Conservation (phyloP, 768 basidiomycete genomes). For the Astraeus odoratus region DNA sequence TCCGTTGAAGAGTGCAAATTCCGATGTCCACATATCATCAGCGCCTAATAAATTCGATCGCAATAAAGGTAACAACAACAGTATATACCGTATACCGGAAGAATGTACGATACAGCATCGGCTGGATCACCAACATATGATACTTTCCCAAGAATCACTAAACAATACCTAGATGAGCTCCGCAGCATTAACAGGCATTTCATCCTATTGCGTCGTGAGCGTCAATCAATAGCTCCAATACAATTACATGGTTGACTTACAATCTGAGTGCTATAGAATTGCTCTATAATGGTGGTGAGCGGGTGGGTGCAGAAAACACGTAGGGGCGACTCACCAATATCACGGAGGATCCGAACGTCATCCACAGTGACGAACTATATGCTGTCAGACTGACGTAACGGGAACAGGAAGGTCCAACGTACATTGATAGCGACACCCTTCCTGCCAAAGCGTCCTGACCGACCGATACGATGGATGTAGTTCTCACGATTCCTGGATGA, state of each 20-base stretch:
- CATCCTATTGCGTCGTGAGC: conserved; percentile 52
- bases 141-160: conserved; percentile 1
- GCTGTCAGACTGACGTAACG: conserved; percentile 9
- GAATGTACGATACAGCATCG: conserved; percentile 8
- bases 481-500: conserved; percentile 84
- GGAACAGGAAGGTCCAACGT: conserved; percentile 23
- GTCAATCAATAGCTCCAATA: conserved; percentile 14
- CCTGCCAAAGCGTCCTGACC: conserved; percentile 96
- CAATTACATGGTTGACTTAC: conserved; percentile 36
- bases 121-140: background rate
- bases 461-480: conserved; percentile 99
- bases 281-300: conserved; percentile 44
- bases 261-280: conserved; percentile 95
- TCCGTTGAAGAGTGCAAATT: too few species aligned
- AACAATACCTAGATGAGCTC: conserved; percentile 70
- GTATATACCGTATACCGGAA: background rate
- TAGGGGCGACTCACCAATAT: conserved; percentile 65
- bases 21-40: conserved; percentile 2
- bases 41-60: background rate
- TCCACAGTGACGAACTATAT: conserved; percentile 86
- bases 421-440: conserved; percentile 99
- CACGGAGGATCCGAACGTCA: conserved; percentile 92
- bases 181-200: conserved; percentile 98
- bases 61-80: conserved; percentile 3
- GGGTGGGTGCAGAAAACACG: conserved; percentile 3